These are phyloP conservation scores for Nyssa sinensis DNA, from an alignment of 148 eudicot species.

Conservation along the genomic window DNA sequence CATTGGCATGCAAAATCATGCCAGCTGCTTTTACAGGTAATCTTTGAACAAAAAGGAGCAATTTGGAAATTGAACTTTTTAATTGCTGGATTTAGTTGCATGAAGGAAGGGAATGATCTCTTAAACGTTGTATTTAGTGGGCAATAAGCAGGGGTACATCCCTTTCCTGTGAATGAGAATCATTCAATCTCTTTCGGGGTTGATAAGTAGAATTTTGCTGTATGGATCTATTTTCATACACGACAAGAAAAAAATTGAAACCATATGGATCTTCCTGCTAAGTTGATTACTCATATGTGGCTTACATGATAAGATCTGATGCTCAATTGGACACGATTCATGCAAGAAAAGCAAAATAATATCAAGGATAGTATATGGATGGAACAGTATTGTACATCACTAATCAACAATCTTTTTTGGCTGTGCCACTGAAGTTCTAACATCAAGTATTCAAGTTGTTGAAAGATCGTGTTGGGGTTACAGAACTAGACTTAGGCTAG, in stretches of 20 bases:
- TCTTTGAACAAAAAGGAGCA: neutral
- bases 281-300: conserved; percentile 13
- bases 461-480: neutral
- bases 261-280: neutral
- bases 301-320: conserved; percentile 6
- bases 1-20: neutral
- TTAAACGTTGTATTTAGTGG: neutral
- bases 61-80: neutral
- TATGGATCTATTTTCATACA: neutral
- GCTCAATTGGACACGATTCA: neutral
- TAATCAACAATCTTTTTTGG: conserved; percentile 1
- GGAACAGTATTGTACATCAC: neutral
- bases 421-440: conserved; percentile 12
- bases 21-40: neutral
- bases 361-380: conserved; percentile 8
- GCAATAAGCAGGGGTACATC: neutral
- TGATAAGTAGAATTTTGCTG: neutral
- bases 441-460: conserved; percentile 7
- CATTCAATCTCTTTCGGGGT: neutral
- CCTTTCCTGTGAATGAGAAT: neutral
- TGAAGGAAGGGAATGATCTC: conserved; percentile 4
- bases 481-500: neutral
- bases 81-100: conserved; percentile 3
- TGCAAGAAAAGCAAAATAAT: neutral
- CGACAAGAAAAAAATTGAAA: neutral